Evolutionary conservation across 805 yeast genomes (phyloP).

Genomic region (Cyberlindnera suaveolens): DNA sequence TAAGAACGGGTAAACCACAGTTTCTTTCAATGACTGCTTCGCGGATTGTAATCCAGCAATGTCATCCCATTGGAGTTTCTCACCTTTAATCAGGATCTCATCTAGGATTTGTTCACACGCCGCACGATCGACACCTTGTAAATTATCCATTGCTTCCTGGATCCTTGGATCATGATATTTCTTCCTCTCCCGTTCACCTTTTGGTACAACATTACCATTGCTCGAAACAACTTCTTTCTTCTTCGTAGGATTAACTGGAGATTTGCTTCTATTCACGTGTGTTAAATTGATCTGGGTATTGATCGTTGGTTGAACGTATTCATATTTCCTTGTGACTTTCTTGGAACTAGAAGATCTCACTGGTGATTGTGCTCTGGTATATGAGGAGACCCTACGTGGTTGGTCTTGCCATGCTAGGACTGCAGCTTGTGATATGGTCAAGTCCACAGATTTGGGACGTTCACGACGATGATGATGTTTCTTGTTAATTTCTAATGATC

Average conservation of each 20-base stretch:
- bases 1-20: conserved; percentile 92
- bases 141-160: conserved; percentile 26
- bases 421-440: conserved; percentile 22
- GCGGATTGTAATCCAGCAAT: conserved; percentile 91
- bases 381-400: too few species aligned
- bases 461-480: conserved; percentile 3
- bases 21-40: conserved; percentile 82
- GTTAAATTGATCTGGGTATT: conserved; percentile 24
- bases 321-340: conserved; percentile 14
- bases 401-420: conserved; percentile 18
- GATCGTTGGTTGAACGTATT: conserved; percentile 21
- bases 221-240: conserved; percentile 5
- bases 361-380: too few species aligned
- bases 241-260: not conserved
- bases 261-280: conserved; percentile 5
- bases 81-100: conserved; percentile 86
- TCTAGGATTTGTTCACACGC: conserved; percentile 82
- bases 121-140: conserved; percentile 65
- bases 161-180: conserved; percentile 18
- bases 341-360: conserved; percentile 6
- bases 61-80: conserved; percentile 91
- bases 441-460: conserved; percentile 22
- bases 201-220: not conserved
- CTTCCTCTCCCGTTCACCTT: not conserved
- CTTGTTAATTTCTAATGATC: conserved; percentile 1